Percentiles rank a stretch among this genome's conserved stretches.
Conservation (phyloP, 331 rosid genomes). For the Cydonia oblonga region DNA sequence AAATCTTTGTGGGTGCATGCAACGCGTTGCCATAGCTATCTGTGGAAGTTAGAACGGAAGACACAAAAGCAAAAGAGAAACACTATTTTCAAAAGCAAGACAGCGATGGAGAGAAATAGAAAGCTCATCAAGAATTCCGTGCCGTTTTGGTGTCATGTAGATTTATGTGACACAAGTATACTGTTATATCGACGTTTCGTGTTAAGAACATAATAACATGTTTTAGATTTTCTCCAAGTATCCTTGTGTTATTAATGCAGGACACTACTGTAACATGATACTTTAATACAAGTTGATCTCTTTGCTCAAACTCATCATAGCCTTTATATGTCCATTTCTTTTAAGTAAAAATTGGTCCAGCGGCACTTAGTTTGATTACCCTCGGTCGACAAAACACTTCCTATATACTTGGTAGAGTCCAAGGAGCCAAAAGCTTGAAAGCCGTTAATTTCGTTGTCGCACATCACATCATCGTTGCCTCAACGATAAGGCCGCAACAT, state of each 20-base stretch:
- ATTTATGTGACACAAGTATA: too few species aligned
- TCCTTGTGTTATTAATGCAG: fast-evolving
- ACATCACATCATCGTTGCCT: neutral
- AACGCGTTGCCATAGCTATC: neutral
- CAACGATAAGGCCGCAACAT: neutral
- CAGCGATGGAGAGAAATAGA: neutral
- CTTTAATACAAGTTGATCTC: neutral
- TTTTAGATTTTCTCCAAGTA: too few species aligned
- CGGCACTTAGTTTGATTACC: too few species aligned
- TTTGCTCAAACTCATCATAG: neutral
- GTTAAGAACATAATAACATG: too few species aligned
- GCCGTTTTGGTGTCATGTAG: neutral
- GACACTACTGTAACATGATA: too few species aligned
- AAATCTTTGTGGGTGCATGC: neutral
- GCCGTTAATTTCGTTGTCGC: neutral
- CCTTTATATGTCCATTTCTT: too few species aligned
- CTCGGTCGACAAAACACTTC: neutral
- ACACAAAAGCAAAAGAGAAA: neutral
- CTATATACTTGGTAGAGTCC: neutral
- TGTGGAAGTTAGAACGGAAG: neutral
- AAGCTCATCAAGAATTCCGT: neutral
- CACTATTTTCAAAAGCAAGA: neutral
- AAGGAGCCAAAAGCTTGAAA: neutral
- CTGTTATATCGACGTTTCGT: fast-evolving
- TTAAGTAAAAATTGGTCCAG: too few species aligned